Evolutionary conservation across 306 rosid genomes (phyloP).

Genomic region (Citrullus colocynthis): DNA sequence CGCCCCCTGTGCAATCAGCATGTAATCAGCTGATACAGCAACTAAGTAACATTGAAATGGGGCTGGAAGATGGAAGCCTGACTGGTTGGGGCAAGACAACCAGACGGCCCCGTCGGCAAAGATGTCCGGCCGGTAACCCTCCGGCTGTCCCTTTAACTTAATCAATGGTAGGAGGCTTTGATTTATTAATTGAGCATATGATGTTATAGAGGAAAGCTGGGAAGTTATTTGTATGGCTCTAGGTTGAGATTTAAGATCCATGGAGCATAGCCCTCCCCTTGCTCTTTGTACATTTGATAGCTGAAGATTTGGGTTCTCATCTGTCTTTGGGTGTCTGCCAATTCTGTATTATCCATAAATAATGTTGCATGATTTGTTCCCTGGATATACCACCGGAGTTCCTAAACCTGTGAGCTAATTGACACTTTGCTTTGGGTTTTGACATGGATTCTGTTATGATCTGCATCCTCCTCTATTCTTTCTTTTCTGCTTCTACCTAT

Average conservation of each 20-base stretch:
- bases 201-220: constrained; percentile 43
- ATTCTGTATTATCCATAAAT: constrained; percentile 67
- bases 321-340: constrained; percentile 40
- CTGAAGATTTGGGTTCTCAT: constrained; percentile 56
- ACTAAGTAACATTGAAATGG: constrained; percentile 49
- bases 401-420: constrained; percentile 12
- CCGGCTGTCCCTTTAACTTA: constrained; percentile 50
- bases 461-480: neutral
- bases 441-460: neutral
- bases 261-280: constrained; percentile 26
- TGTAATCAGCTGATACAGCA: constrained; percentile 47
- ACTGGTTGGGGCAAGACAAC: constrained; percentile 97
- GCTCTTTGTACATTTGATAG: constrained; percentile 61
- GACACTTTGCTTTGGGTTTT: constrained; percentile 6
- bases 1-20: constrained; percentile 32
- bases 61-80: constrained; percentile 81
- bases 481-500: neutral
- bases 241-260: constrained; percentile 27
- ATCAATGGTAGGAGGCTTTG: constrained; percentile 38
- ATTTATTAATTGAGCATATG: constrained; percentile 26
- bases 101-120: constrained; percentile 89
- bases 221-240: constrained; percentile 31
- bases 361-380: constrained; percentile 77
- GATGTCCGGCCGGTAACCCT: constrained; percentile 71
- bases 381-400: constrained; percentile 33